Evolutionary conservation across 805 yeast genomes (phyloP).

Genomic region (Suhomyces sp.): DNA sequence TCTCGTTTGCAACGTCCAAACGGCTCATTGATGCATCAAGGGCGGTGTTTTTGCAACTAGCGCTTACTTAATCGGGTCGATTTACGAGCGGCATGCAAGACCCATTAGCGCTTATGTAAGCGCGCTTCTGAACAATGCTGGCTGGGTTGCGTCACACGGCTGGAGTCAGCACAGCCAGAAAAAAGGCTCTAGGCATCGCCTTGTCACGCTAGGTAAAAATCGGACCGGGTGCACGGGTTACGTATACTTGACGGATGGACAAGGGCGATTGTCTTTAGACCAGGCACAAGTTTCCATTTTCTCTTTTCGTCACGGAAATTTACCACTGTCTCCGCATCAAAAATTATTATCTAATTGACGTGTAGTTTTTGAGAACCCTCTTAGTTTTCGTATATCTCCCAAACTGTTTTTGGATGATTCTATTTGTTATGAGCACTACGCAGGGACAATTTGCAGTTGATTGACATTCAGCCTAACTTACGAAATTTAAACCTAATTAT

Average conservation of each 20-base stretch:
- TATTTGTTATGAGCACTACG: not conserved
- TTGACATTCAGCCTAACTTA: too few relatives aligned
- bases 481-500: too few relatives aligned
- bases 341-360: not conserved
- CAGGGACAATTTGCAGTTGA: not conserved
- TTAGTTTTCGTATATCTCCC: not conserved
- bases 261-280: not conserved
- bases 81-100: not conserved
- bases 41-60: not conserved
- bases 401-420: not conserved
- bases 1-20: not conserved
- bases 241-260: not conserved
- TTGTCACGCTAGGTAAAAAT: not conserved
- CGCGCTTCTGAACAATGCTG: not conserved
- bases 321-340: too few relatives aligned
- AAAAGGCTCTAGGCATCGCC: not conserved
- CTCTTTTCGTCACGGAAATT: not conserved
- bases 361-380: too few relatives aligned
- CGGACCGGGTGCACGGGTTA: not conserved
- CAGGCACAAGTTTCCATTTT: not conserved
- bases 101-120: not conserved
- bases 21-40: not conserved
- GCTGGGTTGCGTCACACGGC: not conserved
- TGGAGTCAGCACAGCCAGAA: not conserved
- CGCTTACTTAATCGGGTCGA: not conserved